phyloP scores from a whole-genome alignment of 1,139 yeast genomes.

The Suhomyces coccinellae region DNA sequence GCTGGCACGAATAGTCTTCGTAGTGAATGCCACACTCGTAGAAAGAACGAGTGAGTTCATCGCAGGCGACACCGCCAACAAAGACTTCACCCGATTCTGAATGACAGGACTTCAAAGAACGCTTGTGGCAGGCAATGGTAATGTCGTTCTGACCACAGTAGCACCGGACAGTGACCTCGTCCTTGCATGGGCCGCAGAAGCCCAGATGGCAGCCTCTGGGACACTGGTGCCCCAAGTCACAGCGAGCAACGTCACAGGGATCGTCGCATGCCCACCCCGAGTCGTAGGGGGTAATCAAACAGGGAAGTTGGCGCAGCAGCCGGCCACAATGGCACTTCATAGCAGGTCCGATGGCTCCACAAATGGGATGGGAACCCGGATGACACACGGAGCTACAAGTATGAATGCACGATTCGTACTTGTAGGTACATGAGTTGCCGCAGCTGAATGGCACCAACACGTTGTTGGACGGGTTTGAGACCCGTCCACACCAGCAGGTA shows the following conservation, averaged over 20 bases:
- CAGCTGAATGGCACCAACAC: slow-evolving; percentile 79
- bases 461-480: slow-evolving; percentile 62
- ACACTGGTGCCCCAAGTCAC: slow-evolving; percentile 64
- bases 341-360: slow-evolving; percentile 75
- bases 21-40: slow-evolving; percentile 71
- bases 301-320: slow-evolving; percentile 64
- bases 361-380: slow-evolving; percentile 84
- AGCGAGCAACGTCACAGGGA: slow-evolving; percentile 55
- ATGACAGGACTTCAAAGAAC: slow-evolving; percentile 33
- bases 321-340: slow-evolving; percentile 78
- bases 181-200: slow-evolving; percentile 70
- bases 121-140: slow-evolving; percentile 51
- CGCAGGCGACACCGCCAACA: slow-evolving; percentile 68
- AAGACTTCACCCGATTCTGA: slow-evolving; percentile 34
- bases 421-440: slow-evolving; percentile 74
- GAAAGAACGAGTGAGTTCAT: slow-evolving; percentile 44
- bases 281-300: slow-evolving; percentile 66
- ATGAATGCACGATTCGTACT: slow-evolving; percentile 65
- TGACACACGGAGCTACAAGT: slow-evolving; percentile 78
- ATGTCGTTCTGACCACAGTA: slow-evolving; percentile 68
- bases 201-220: slow-evolving; percentile 63
- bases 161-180: slow-evolving; percentile 48
- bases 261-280: slow-evolving; percentile 70
- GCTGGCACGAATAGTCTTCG: slow-evolving; percentile 60
- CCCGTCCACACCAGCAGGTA: slow-evolving; percentile 91